These are phyloP conservation scores for Metschnikowia vanudenii DNA, from an alignment of 805 yeast species.

Conservation along the genomic window DNA sequence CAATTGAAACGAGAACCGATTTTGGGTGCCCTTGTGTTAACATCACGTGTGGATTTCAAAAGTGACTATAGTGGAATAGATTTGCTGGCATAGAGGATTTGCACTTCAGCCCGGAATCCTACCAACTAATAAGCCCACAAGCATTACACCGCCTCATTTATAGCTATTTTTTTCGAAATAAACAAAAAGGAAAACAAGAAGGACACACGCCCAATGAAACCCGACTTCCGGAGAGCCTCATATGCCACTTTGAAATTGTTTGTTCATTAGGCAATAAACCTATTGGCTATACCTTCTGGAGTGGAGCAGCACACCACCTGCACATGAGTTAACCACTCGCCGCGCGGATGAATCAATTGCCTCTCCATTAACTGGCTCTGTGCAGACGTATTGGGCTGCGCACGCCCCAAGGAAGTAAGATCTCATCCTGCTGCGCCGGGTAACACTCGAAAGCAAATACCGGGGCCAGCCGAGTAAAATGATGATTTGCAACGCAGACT, in stretches of 20 bases:
- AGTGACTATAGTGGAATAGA: neutral
- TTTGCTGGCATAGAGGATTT: neutral
- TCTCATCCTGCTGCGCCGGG: constrained; percentile 6
- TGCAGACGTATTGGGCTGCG: constrained; percentile 1
- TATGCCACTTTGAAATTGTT: no score
- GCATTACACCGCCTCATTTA: neutral
- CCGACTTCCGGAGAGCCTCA: no score
- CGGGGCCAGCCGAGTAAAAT: neutral
- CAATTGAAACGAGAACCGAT: no score
- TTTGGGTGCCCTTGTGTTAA: no score
- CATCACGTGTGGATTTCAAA: no score
- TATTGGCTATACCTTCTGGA: neutral
- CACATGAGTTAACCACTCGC: constrained; percentile 5
- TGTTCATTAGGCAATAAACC: no score
- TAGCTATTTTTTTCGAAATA: neutral
- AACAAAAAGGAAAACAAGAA: no score
- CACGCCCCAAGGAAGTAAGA: constrained; percentile 2
- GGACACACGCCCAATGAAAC: no score
- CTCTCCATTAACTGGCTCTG: neutral
- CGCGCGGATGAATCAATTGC: constrained; percentile 2
- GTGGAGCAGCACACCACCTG: neutral
- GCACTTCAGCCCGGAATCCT: neutral
- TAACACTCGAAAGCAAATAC: constrained; percentile 1
- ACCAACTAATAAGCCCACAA: neutral
- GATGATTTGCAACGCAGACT: no score